These are phyloP conservation scores for Xylariaceae sp. DNA, from an alignment of 2,329 filamentous ascomycete genomes.

Conservation along the genomic window DNA sequence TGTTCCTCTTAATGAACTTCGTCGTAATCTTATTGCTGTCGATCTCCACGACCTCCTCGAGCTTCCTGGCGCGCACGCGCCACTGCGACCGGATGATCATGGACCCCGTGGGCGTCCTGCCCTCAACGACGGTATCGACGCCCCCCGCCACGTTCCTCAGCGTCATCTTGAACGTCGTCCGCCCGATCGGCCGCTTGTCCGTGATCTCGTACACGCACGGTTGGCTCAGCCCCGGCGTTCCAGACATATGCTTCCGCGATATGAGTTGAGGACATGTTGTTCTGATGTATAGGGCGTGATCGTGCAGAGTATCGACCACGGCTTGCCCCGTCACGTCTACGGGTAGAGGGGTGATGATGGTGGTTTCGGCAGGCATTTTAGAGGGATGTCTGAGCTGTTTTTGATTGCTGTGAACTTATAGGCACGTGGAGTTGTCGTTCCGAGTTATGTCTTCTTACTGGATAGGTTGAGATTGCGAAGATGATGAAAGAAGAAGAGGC, in stretches of 20 bases:
- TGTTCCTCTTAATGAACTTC: conserved; percentile 39
- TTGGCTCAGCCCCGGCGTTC: conserved; percentile 9
- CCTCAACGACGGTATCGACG: conserved; percentile 37
- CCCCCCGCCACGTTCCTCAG: conserved; percentile 37
- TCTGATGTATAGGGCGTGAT: conserved; percentile 52
- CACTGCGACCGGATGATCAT: conserved; percentile 31
- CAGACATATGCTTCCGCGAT: conserved; percentile 29
- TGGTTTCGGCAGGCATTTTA: conserved; percentile 42
- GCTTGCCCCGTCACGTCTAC: conserved; percentile 31
- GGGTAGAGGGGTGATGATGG: conserved; percentile 49
- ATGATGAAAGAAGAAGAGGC: too few species aligned
- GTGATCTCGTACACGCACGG: conserved; percentile 38
- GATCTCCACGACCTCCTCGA: conserved; percentile 39
- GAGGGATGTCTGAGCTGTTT: neutral
- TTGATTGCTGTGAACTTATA: too few species aligned
- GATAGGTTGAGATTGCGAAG: too few species aligned
- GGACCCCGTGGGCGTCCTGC: conserved; percentile 35
- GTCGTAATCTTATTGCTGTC: conserved; percentile 40
- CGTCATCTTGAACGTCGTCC: conserved; percentile 38
- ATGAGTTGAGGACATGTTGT: conserved; percentile 38
- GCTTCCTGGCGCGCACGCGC: conserved; percentile 24
- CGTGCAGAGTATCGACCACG: conserved; percentile 47
- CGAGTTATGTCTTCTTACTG: too few species aligned
- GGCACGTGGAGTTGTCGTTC: too few species aligned
- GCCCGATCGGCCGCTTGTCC: conserved; percentile 50